Evolutionary conservation across 2,329 filamentous ascomycete genomes (phyloP), one percentile per base, ranked within the genome.

Genomic region (Cercospora sp.): DNA sequence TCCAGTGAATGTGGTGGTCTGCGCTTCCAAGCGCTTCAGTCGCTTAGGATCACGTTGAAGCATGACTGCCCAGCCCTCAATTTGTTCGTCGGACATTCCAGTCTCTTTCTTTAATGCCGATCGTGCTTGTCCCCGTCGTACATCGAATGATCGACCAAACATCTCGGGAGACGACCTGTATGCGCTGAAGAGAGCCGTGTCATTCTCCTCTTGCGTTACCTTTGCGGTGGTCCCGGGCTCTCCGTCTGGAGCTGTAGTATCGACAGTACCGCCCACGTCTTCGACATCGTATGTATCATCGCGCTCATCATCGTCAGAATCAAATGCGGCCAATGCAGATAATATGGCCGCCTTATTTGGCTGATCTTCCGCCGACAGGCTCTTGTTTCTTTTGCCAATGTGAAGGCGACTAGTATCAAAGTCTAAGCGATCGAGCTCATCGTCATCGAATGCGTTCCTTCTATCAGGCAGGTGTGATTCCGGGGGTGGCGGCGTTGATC

Each of bases 61-160:
- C 92, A 98, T 96, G 60, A 97, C 82, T 0, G 87, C 92, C 94
- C 94, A 99, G 5, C 95, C 95, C 79, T 98, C 95, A 36, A 99
- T 90, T 2, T 91, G 89, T 79, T 98, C 94, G 73, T 98, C 94
- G 0, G 93, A 93, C 92, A 97, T 92, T 3, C 90, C 90, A 0
- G 92, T 96, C 68, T 93, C 89, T 23, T 86, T 85, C 72, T 89
- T 91, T 60, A 99, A 78, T 36, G 86, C 86, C 6, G 79, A 80
- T 45, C 95, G 85, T 1, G 85, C 81, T 23, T 85, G 84, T 0
- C 90, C 84, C 69, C 91, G 84, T 63, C 93, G 85, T 0, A 91
- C 93, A 5, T 86, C 85, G 1, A 89, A 85, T 68, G 94, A 91
- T 18, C 94, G 87, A 5, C 83, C 86, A 75, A 97, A 97, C 0